Percentiles rank a stretch among this genome's conserved stretches.
Conservation (phyloP, 495 filamentous ascomycete species). For the Penicillium bialowiezense region DNA sequence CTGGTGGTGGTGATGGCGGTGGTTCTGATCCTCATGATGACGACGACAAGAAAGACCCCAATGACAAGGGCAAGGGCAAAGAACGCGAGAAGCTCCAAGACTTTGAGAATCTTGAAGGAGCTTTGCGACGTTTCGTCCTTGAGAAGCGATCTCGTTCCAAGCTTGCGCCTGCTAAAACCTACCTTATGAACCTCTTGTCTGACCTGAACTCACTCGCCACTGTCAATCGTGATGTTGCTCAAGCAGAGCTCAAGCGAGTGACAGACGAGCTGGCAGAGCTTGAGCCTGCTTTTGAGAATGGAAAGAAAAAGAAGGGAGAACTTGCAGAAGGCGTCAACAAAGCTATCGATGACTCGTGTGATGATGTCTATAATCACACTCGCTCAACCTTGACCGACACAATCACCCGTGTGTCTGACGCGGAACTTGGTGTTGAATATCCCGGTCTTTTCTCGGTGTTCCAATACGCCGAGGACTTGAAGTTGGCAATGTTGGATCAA, state of each 20-base stretch:
- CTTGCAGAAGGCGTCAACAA: constrained; percentile 77
- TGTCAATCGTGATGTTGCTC: constrained; percentile 84
- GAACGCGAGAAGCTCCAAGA: constrained; percentile 83
- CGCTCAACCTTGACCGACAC: constrained; percentile 65
- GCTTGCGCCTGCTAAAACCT: constrained; percentile 91
- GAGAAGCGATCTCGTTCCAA: constrained; percentile 95
- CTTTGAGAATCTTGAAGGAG: constrained; percentile 84
- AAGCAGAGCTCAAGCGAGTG: constrained; percentile 82
- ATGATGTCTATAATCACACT: constrained; percentile 79
- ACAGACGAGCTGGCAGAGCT: constrained; percentile 75
- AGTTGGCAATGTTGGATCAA: constrained; percentile 84
- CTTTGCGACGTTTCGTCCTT: constrained; percentile 87
- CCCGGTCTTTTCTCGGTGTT: constrained; percentile 82
- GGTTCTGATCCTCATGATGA: constrained; percentile 52
- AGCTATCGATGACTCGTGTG: constrained; percentile 79
- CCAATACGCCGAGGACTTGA: constrained; percentile 90
- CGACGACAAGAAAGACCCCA: constrained; percentile 46
- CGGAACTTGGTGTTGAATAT: constrained; percentile 77
- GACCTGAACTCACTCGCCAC: constrained; percentile 79
- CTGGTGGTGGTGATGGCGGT: constrained; percentile 56
- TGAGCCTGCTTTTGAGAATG: constrained; percentile 79
- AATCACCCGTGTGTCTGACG: constrained; percentile 72
- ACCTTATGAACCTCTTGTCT: constrained; percentile 87
- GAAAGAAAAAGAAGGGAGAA: constrained; percentile 77
- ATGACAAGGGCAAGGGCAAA: constrained; percentile 83